Base-by-base conservation (phyloP, 345 rosid species). In the Pistacia integerrima region DNA sequence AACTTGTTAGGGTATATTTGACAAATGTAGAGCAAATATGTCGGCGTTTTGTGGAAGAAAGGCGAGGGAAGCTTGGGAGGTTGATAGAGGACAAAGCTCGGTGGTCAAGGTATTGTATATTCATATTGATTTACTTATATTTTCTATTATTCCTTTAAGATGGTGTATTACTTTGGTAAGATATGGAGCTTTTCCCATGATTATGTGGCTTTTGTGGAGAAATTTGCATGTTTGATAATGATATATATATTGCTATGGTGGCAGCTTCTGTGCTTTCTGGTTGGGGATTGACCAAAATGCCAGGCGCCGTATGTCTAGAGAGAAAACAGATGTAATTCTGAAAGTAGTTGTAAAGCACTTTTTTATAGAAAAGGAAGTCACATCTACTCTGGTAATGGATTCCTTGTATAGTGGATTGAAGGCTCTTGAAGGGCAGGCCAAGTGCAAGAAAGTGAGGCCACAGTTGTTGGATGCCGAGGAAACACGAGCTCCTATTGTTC, bases 351-450 rank as follows among this genome's bases (percentile, higher is more conserved):
- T 92, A 67, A 95, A 91, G 60, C 92, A 92, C 73, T 95, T 93
- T 86, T 95, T 95, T 79, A 84, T 93, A 71, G 94, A 92, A 85
- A 92, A 92, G 88, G 97, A 93, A 88, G 97, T 93, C 67, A 87
- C 98, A 60, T 93, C 99, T 74, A 95, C 99, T 68, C 89, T 95
- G 92, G 94, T 93, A 59, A 93, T 95, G 99, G 99, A 95, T 90
- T 92, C 97, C 88, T 88, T 95, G 84, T 90, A 95, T 80, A 95
- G 97, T 79, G 99, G 99, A 72, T 83, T 90, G 84, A 95, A 90
- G 88, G 94, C 99, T 81, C 96, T 95, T 67, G 97, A 95, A 88
- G 90, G 93, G 57, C 97, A 92, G 83, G 78, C 76, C 76, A 92
- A 85, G 77, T 80, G 83, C 85, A 88, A 82, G 87, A 91, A 88